Evolutionary conservation across 2,329 filamentous ascomycete genomes (phyloP), one percentile per base, ranked within the genome.

Genomic region (Diaporthe velutina): DNA sequence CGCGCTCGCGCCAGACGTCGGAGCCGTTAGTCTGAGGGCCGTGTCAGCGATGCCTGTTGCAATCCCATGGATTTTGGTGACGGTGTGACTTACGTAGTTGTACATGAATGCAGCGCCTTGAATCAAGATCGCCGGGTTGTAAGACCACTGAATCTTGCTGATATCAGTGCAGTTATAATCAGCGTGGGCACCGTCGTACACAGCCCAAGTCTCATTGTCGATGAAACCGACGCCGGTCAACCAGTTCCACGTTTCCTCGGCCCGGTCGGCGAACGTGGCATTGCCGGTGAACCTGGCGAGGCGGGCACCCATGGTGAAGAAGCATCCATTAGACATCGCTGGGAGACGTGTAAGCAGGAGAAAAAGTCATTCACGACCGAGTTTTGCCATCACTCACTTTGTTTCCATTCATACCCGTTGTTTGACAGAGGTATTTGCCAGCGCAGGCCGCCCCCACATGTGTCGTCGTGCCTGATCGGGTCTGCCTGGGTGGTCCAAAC

Each of bases 221-320:
- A 94, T 85, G 71, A 90, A 83, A 1, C 87, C 86, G 3, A 89
- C 82, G 1, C 80, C 79, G 12, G 79, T 80, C 19, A 88, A 85
- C 91, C 92, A 93, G 68, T 91, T 84, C 84, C 87, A 93, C 3
- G 86, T 84, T 78, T 87, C 88, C 48, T 85, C 90, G 2, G 89
- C 85, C 2, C 84, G 82, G 77, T 92, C 48, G n/a, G 64, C 64
- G 48, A 54, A 93, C 0, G 88, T 90, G 9, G 83, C 70, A 76
- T 93, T 91, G n/a, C 84, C 84, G 0, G 90, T 93, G 81, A 91
- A 93, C 3, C 88, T 85, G 0, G 90, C 91, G 2, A 94, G 86
- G 7, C 92, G 89, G 4, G 92, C 87, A 3, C 84, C 85, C 28
- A 89, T 77, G 76, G 88, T 86, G 82, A 90, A 87, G 79, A 88